Evolutionary conservation across 108 stramenopile species (phyloP).

Genomic region (Ochromonas danica): DNA sequence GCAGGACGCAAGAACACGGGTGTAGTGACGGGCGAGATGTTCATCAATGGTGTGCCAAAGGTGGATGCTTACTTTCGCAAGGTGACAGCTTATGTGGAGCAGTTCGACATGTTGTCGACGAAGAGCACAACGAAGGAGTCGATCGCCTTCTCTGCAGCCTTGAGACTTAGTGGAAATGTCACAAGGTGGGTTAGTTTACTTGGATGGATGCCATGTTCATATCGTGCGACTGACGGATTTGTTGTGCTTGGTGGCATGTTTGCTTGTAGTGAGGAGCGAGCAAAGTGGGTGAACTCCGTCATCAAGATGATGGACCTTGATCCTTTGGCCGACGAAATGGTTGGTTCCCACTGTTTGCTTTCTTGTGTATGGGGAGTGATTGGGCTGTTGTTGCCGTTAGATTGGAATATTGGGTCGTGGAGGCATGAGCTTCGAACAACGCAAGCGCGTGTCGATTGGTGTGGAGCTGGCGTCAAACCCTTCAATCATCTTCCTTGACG

Average conservation of each 20-base stretch:
- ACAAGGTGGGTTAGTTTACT: background rate
- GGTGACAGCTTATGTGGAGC: slow-evolving; percentile 40
- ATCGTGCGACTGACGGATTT: no score
- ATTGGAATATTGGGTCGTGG: slow-evolving; percentile 63
- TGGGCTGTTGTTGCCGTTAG: no score
- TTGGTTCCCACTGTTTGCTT: no score
- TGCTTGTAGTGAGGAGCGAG: no score
- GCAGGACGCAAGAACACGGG: slow-evolving; percentile 46
- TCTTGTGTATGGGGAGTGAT: no score
- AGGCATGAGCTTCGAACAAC: slow-evolving; percentile 69
- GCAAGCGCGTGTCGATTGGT: slow-evolving; percentile 69
- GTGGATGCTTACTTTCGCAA: slow-evolving; percentile 21
- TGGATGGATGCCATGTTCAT: no score
- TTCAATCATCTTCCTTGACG: slow-evolving; percentile 63
- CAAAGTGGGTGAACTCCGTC: no score
- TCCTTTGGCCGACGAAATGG: no score
- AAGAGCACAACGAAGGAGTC: slow-evolving; percentile 77
- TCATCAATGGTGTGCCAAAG: slow-evolving; percentile 40
- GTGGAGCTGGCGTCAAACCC: slow-evolving; percentile 73
- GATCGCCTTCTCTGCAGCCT: slow-evolving; percentile 72
- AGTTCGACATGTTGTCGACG: slow-evolving; percentile 69
- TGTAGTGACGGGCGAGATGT: slow-evolving; percentile 63
- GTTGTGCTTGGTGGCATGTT: no score
- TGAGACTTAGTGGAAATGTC: background rate
- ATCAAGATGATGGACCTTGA: no score